phyloP scores from a whole-genome alignment of 371 early-diverging fungal species.

The Cokeromyces recurvatus region DNA sequence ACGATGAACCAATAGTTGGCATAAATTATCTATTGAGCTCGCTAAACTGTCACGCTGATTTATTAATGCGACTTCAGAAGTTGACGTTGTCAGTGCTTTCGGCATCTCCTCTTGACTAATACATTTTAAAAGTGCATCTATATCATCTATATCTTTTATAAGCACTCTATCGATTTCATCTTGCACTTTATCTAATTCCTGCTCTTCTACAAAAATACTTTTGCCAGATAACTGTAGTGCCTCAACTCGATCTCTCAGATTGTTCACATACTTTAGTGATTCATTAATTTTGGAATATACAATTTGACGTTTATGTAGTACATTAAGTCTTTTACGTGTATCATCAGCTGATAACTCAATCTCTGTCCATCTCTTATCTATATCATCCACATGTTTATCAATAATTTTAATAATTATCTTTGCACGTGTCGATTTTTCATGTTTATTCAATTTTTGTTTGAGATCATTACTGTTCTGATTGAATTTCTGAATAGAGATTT shows the following conservation, averaged over 20 bases:
- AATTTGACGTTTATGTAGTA: conserved; percentile 28
- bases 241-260: conserved; percentile 36
- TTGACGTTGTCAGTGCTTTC: conserved; percentile 5
- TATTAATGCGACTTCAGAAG: conserved; percentile 29
- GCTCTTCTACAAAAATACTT: conserved; percentile 35
- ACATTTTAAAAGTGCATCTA: conserved; percentile 22
- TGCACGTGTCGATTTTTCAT: conserved; percentile 14
- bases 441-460: conserved; percentile 19
- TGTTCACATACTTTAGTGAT: conserved; percentile 34
- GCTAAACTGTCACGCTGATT: conserved; percentile 29
- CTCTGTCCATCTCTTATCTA: conserved; percentile 30
- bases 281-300: conserved; percentile 34
- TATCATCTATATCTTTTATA: conserved; percentile 22
- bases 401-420: conserved; percentile 24
- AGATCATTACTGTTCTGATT: conserved; percentile 21
- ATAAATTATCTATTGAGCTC: conserved; percentile 29
- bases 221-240: conserved; percentile 38
- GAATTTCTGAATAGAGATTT: conserved; percentile 24
- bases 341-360: conserved; percentile 33
- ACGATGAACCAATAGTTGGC: conserved; percentile 28
- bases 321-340: conserved; percentile 29
- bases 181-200: conserved; percentile 34
- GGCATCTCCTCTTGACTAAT: conserved; percentile 6
- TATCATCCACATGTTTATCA: conserved; percentile 27
- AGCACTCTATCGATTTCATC: conserved; percentile 31